phyloP scores from a whole-genome alignment of 805 yeast species.

The Jamesozyma rosinii region DNA sequence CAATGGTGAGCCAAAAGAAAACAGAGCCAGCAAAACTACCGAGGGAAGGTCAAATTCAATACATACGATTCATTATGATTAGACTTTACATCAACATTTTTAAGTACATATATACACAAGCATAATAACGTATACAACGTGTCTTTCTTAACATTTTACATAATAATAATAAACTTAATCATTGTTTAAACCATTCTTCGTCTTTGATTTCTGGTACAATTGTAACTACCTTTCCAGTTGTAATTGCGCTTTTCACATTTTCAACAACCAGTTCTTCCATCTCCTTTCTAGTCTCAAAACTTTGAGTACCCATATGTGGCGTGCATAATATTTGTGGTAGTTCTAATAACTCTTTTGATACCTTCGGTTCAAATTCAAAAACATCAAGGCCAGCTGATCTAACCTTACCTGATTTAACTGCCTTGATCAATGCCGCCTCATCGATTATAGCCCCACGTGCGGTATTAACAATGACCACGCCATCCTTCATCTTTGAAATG shows the following conservation, averaged over 20 bases:
- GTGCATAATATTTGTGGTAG: constrained; percentile 64
- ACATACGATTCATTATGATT: background rate
- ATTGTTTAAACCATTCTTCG: constrained; percentile 22
- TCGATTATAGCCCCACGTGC: constrained; percentile 83
- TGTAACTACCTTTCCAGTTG: constrained; percentile 59
- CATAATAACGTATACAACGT: too few species aligned
- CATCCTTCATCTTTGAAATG: constrained; percentile 64
- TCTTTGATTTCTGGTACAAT: constrained; percentile 71
- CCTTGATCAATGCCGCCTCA: constrained; percentile 48
- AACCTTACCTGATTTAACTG: constrained; percentile 54
- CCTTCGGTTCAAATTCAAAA: constrained; percentile 65
- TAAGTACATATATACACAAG: background rate
- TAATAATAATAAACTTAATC: background rate
- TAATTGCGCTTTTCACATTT: constrained; percentile 51
- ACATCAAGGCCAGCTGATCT: constrained; percentile 68
- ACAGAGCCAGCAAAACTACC: background rate
- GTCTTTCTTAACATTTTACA: too few species aligned
- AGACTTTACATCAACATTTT: too few species aligned
- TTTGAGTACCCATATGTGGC: constrained; percentile 86
- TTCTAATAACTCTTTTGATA: constrained; percentile 49
- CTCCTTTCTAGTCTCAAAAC: constrained; percentile 59
- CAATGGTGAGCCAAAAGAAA: background rate
- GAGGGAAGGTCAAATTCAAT: background rate
- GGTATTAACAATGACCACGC: constrained; percentile 67
- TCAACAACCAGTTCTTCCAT: constrained; percentile 76